Evolutionary conservation across 148 eudicot genomes (phyloP).

Genomic region (Camellia lanceoleosa): DNA sequence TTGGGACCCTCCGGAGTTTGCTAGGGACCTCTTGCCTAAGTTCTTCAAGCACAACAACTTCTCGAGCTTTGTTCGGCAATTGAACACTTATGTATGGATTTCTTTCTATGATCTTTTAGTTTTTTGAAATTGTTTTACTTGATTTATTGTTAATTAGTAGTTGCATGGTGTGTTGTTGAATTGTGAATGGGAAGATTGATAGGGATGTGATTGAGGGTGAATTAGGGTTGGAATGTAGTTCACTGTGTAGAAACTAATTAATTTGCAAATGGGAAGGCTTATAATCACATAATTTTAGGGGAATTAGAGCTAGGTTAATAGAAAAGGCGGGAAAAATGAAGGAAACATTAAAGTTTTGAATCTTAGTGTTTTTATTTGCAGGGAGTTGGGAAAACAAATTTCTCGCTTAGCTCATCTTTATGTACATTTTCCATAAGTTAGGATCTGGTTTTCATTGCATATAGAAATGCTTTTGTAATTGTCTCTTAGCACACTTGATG

Average conservation of each 20-base stretch:
- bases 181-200: not conserved
- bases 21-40: conserved; percentile 71
- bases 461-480: conserved; percentile 1
- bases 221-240: not conserved
- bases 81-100: conserved; percentile 70
- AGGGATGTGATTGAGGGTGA: not conserved
- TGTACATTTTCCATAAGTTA: too few species aligned
- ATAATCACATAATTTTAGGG: too few species aligned
- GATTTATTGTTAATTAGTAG: not conserved
- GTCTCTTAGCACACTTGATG: not conserved
- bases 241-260: not conserved
- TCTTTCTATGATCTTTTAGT: not conserved
- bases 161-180: too few species aligned
- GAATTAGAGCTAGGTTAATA: not conserved
- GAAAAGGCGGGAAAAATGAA: not conserved
- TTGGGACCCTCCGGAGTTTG: conserved; percentile 87
- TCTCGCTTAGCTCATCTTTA: not conserved
- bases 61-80: conserved; percentile 86
- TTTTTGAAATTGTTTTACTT: not conserved
- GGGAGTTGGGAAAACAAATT: not conserved
- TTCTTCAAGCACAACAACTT: conserved; percentile 88
- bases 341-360: not conserved
- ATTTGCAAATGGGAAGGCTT: too few species aligned
- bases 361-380: not conserved
- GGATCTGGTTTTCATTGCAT: not conserved